These are phyloP conservation scores for Centella asiatica DNA, from an alignment of 129 eudicot species.

Conservation along the genomic window DNA sequence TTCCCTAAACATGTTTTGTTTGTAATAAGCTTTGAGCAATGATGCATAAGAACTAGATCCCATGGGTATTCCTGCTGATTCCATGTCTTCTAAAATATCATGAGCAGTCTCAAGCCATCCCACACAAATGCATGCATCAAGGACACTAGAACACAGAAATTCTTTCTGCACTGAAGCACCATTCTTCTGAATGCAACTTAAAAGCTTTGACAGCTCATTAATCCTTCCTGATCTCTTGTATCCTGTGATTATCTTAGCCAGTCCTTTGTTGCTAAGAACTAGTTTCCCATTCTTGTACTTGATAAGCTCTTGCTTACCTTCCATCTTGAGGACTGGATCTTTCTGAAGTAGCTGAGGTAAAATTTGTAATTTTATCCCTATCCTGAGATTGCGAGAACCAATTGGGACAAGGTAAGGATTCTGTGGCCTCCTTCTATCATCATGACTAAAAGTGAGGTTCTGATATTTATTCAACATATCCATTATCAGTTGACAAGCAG, in stretches of 20 bases:
- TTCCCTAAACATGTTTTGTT: constrained; percentile 55
- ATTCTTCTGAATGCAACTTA: constrained; percentile 32
- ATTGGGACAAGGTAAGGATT: constrained; percentile 43
- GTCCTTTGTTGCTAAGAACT: constrained; percentile 47
- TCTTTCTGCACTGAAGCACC: constrained; percentile 14
- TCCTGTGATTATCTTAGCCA: constrained; percentile 52
- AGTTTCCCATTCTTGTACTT: constrained; percentile 35
- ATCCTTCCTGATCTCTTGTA: constrained; percentile 45
- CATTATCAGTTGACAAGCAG: constrained; percentile 45
- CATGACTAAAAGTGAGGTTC: constrained; percentile 16
- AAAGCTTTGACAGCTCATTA: constrained; percentile 47
- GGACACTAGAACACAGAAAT: constrained; percentile 37
- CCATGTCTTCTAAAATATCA: constrained; percentile 76
- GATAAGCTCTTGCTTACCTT: constrained; percentile 46
- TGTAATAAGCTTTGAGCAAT: constrained; percentile 46
- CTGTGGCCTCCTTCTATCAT: constrained; percentile 18
- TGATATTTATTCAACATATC: constrained; percentile 35
- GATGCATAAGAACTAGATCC: constrained; percentile 30
- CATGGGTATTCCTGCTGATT: constrained; percentile 24
- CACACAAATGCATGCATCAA: constrained; percentile 59
- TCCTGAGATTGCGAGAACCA: constrained; percentile 60
- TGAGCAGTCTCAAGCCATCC: constrained; percentile 91
- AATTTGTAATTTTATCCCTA: constrained; percentile 50
- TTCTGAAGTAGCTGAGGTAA: constrained; percentile 43
- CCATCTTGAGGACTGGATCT: constrained; percentile 37